phyloP scores from a whole-genome alignment of 176 grass and related monocot species.

The Juncus inflexus region DNA sequence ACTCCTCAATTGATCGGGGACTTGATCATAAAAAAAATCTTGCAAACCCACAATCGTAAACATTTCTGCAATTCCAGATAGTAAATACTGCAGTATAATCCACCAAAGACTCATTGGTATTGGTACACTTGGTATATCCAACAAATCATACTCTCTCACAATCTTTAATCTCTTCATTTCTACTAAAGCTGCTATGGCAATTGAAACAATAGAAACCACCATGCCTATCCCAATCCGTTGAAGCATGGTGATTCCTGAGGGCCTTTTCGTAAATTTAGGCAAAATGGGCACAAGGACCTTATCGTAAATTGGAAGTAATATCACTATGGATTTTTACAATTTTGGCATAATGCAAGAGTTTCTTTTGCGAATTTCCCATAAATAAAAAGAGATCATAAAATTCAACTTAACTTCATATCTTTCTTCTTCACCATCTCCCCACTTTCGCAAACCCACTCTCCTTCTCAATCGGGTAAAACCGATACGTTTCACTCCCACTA shows the following conservation, averaged over 20 bases:
- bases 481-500: constrained; percentile 40
- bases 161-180: constrained; percentile 39
- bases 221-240: constrained; percentile 48
- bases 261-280: constrained; percentile 24
- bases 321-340: constrained; percentile 23
- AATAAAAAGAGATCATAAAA: too few species aligned
- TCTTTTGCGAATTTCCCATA: too few species aligned
- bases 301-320: constrained; percentile 46
- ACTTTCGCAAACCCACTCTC: constrained; percentile 15
- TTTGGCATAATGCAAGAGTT: too few species aligned
- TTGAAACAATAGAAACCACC: constrained; percentile 26
- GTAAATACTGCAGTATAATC: constrained; percentile 46
- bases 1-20: constrained; percentile 34
- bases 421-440: constrained; percentile 5
- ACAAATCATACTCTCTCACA: constrained; percentile 24
- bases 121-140: constrained; percentile 28
- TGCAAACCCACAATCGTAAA: constrained; percentile 47
- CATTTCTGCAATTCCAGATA: constrained; percentile 44
- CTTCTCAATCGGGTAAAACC: constrained; percentile 13
- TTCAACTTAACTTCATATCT: too few species aligned
- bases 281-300: constrained; percentile 29
- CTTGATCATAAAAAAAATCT: constrained; percentile 60
- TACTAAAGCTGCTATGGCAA: constrained; percentile 28
- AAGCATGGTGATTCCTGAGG: constrained; percentile 44
- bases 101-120: constrained; percentile 47